Evolutionary conservation across 1,284 basidiomycete genomes (phyloP).

Genomic region (Laetiporus sulphureus): DNA sequence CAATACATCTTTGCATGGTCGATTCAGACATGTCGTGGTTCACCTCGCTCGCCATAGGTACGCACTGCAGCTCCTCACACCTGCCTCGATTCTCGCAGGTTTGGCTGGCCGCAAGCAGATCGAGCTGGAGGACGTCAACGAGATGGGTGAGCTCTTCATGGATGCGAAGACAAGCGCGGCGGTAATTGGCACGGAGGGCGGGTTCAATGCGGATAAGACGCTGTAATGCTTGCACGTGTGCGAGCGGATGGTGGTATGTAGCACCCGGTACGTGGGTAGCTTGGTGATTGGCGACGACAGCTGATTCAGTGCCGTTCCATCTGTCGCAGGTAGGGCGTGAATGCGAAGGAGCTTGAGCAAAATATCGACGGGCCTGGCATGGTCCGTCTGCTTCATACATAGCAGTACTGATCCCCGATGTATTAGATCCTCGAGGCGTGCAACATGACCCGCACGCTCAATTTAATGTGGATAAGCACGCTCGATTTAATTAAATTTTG

Average conservation of each 20-base stretch:
- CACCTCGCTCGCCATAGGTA: conserved; percentile 45
- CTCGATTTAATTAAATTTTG: not conserved
- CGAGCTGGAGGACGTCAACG: conserved; percentile 79
- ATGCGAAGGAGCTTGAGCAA: conserved; percentile 2
- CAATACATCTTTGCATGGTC: not conserved
- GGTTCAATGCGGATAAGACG: conserved; percentile 4
- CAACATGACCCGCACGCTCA: conserved; percentile 2
- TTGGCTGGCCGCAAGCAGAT: conserved; percentile 79
- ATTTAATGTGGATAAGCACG: conserved; percentile 1
- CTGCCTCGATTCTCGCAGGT: conserved; percentile 83
- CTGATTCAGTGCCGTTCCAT: not conserved
- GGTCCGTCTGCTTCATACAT: conserved; percentile 1
- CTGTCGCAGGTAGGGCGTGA: not conserved
- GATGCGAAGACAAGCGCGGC: conserved; percentile 82
- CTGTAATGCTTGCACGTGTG: conserved; percentile 3
- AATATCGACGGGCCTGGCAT: not conserved
- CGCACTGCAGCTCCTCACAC: conserved; percentile 87
- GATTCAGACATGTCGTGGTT: not conserved
- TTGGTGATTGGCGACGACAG: too few species aligned
- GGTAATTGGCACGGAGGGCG: conserved; percentile 32
- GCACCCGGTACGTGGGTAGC: not conserved
- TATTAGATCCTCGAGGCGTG: conserved; percentile 5
- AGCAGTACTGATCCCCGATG: not conserved
- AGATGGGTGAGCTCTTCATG: conserved; percentile 92
- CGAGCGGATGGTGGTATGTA: not conserved